These are phyloP conservation scores for Lepidium campestre DNA, from an alignment of 441 rosid species.

Conservation along the genomic window DNA sequence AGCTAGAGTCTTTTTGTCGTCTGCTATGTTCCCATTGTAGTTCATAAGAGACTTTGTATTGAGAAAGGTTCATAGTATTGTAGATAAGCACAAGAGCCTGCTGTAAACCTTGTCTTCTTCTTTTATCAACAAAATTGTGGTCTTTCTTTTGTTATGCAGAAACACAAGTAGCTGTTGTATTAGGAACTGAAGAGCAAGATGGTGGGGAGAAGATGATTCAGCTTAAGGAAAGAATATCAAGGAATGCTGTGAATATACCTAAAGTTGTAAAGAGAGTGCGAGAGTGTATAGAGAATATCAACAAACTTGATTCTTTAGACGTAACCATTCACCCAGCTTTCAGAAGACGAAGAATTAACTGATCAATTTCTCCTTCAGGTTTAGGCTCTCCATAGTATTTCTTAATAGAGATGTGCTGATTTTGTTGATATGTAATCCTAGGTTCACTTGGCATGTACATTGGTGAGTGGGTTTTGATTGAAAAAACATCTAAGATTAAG, in stretches of 20 bases:
- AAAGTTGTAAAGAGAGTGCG: constrained; percentile 24
- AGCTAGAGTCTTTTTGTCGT: background rate
- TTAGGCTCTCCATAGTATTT: background rate
- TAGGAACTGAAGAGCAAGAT: constrained; percentile 11
- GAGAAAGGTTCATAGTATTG: background rate
- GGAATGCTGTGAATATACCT: constrained; percentile 13
- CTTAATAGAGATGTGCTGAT: background rate
- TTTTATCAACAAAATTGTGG: background rate
- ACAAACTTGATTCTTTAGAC: constrained; percentile 16
- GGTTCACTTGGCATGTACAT: background rate
- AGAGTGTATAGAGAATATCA: constrained; percentile 5
- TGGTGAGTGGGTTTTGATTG: background rate
- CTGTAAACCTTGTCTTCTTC: background rate
- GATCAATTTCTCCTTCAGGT: background rate
- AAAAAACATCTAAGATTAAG: background rate
- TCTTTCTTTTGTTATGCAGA: background rate
- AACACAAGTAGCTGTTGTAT: background rate
- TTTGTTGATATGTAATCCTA: constrained; percentile 5
- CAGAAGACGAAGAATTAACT: constrained; percentile 8
- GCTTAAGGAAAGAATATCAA: constrained; percentile 15
- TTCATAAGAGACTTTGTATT: background rate
- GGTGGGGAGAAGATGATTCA: constrained; percentile 6
- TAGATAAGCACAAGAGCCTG: background rate
- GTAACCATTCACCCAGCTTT: constrained; percentile 15
- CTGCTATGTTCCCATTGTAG: background rate